These are phyloP conservation scores for Thielaviopsis populi DNA, from an alignment of 2,329 filamentous ascomycete genomes.

Conservation along the genomic window DNA sequence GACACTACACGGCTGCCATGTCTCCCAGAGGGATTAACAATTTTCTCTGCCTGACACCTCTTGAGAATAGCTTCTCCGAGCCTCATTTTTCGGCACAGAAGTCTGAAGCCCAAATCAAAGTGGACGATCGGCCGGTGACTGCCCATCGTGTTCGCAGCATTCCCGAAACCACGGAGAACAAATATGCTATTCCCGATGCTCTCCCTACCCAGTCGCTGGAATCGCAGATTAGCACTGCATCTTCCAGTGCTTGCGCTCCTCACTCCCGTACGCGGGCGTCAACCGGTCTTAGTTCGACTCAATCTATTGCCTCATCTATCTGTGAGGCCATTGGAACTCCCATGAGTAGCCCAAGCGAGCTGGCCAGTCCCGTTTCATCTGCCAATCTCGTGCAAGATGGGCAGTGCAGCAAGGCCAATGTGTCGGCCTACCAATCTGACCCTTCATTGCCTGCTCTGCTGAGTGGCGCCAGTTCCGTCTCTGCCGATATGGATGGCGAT, in stretches of 20 bases:
- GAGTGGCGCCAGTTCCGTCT: conserved; percentile 49
- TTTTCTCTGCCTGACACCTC: conserved; percentile 13
- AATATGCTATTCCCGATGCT: conserved; percentile 3
- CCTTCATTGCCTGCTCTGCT: conserved; percentile 48
- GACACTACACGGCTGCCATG: conserved; percentile 14
- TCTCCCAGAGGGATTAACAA: conserved; percentile 14
- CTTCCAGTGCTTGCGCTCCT: neutral
- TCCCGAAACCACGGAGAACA: conserved; percentile 12
- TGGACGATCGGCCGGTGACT: conserved; percentile 33
- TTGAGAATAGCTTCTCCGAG: conserved; percentile 21
- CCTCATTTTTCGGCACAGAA: conserved; percentile 22
- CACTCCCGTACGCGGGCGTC: conserved; percentile 8
- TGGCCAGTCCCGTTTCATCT: conserved; percentile 33
- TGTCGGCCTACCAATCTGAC: conserved; percentile 44
- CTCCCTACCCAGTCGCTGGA: conserved; percentile 9
- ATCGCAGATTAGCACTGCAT: conserved; percentile 9
- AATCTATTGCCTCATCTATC: conserved; percentile 32
- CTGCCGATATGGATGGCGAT: conserved; percentile 46
- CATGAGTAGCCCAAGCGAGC: conserved; percentile 40
- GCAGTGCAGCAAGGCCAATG: conserved; percentile 25
- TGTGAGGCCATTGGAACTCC: conserved; percentile 34
- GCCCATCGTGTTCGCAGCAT: conserved; percentile 30
- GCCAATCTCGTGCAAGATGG: conserved; percentile 22
- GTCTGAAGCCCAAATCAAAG: conserved; percentile 18
- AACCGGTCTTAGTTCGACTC: conserved; percentile 30